A percentile compares a stretch with the other conserved stretches of the same genome.
Evolutionary conservation across 495 filamentous ascomycete species (phyloP).

Genomic region (Aspergillus bertholletiae): DNA sequence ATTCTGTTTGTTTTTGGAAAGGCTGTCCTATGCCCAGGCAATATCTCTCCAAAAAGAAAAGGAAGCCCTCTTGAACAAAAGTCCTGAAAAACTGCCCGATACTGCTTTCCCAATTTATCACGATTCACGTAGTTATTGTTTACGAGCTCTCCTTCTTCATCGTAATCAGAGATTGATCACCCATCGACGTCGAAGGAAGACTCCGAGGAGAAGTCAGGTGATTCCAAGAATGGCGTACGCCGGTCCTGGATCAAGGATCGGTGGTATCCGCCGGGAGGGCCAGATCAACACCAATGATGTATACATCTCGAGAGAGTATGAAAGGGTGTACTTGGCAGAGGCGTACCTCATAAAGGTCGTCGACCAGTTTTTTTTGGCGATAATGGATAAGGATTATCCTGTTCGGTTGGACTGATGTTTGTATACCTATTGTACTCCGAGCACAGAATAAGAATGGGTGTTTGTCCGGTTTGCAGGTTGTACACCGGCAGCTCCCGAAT

Average conservation of each 20-base stretch:
- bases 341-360: too few relatives aligned
- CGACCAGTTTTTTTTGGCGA: too few relatives aligned
- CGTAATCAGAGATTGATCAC: not conserved
- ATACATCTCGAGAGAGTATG: too few relatives aligned
- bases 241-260: not conserved
- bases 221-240: not conserved
- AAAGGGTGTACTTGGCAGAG: not conserved
- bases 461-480: constrained; percentile 31
- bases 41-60: too few relatives aligned
- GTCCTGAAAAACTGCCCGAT: not conserved
- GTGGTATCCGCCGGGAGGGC: not conserved
- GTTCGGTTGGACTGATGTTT: too few relatives aligned
- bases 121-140: too few relatives aligned
- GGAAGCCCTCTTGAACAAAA: not conserved
- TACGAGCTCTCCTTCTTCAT: too few relatives aligned
- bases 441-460: not conserved
- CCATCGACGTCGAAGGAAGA: not conserved
- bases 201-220: not conserved
- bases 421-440: not conserved
- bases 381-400: too few relatives aligned
- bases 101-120: too few relatives aligned
- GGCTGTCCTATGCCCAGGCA: too few relatives aligned
- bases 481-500: constrained; percentile 36
- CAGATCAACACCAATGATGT: not conserved
- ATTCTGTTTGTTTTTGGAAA: too few relatives aligned